A percentile compares a stretch with the other conserved stretches of the same genome.
Evolutionary conservation across 192 early-diverging fungal species (phyloP).

Genomic region (Backusella sp.): DNA sequence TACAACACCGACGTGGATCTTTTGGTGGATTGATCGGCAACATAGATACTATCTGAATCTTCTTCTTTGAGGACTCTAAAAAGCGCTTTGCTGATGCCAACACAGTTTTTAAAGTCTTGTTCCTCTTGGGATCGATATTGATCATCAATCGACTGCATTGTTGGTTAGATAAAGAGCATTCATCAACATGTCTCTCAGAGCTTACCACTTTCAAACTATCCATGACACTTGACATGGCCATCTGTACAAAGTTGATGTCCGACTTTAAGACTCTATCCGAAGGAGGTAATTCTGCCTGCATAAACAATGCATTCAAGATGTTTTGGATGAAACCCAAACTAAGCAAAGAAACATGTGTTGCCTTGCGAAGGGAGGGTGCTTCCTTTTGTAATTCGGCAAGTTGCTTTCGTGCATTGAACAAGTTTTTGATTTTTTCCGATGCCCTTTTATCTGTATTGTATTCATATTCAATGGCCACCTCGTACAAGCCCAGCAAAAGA

Average conservation of each 20-base stretch:
- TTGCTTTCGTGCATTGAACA: constrained; percentile 48
- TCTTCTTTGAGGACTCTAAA: constrained; percentile 14
- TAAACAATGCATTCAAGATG: background rate
- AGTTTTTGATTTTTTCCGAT: constrained; percentile 35
- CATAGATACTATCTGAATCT: constrained; percentile 23
- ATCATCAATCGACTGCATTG: constrained; percentile 4
- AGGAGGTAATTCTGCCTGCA: background rate
- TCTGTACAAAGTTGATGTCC: constrained; percentile 49
- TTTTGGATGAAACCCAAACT: background rate
- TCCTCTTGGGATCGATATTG: constrained; percentile 5
- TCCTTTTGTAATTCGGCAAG: background rate
- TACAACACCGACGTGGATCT: constrained; percentile 22
- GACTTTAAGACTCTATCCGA: constrained; percentile 7
- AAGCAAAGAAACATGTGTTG: background rate
- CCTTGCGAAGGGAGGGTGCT: background rate
- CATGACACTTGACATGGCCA: constrained; percentile 41
- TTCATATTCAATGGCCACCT: constrained; percentile 46
- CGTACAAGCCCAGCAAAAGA: constrained; percentile 57
- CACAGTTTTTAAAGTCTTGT: constrained; percentile 8
- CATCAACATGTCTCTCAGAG: background rate
- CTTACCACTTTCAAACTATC: constrained; percentile 35
- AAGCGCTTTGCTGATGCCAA: background rate
- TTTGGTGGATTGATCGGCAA: constrained; percentile 1
- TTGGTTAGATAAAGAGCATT: background rate
- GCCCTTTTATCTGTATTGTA: constrained; percentile 16